phyloP scores from a whole-genome alignment of 1,284 basidiomycete genomes.

The Marasmius sp. region DNA sequence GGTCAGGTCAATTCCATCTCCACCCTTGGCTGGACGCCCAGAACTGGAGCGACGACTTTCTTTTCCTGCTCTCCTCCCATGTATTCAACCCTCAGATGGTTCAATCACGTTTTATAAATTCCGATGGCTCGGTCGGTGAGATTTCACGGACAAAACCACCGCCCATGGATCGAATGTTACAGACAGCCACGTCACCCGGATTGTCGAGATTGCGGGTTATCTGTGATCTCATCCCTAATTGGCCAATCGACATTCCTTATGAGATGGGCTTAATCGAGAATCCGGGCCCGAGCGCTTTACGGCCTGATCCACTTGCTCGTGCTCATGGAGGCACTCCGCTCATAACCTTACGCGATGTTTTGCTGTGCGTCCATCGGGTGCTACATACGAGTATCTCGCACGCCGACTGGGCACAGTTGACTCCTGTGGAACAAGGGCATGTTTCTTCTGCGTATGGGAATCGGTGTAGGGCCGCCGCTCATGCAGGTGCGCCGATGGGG shows the following conservation, averaged over 20 bases:
- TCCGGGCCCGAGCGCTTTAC: neutral
- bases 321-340: constrained; percentile 13
- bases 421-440: constrained; percentile 4
- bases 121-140: constrained; percentile 5
- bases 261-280: constrained; percentile 8
- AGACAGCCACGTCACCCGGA: constrained; percentile 58
- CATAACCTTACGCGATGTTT: constrained; percentile 12
- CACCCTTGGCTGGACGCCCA: constrained; percentile 64
- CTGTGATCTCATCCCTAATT: constrained; percentile 56
- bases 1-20: constrained; percentile 39
- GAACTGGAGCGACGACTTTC: constrained; percentile 40
- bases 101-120: constrained; percentile 19
- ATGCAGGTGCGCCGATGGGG: neutral
- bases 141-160: constrained; percentile 35
- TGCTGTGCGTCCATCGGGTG: constrained; percentile 9
- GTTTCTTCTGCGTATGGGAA: constrained; percentile 11
- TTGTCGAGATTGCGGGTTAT: constrained; percentile 56
- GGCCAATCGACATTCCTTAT: constrained; percentile 58
- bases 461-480: constrained; percentile 13
- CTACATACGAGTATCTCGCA: constrained; percentile 16
- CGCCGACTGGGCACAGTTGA: constrained; percentile 12
- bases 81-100: constrained; percentile 44
- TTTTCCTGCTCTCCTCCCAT: constrained; percentile 56
- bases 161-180: constrained; percentile 41
- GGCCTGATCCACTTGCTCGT: constrained; percentile 12